A percentile compares a stretch with the other conserved stretches of the same genome.
Evolutionary conservation across 441 rosid species (phyloP).

Genomic region (Sinapis alba): DNA sequence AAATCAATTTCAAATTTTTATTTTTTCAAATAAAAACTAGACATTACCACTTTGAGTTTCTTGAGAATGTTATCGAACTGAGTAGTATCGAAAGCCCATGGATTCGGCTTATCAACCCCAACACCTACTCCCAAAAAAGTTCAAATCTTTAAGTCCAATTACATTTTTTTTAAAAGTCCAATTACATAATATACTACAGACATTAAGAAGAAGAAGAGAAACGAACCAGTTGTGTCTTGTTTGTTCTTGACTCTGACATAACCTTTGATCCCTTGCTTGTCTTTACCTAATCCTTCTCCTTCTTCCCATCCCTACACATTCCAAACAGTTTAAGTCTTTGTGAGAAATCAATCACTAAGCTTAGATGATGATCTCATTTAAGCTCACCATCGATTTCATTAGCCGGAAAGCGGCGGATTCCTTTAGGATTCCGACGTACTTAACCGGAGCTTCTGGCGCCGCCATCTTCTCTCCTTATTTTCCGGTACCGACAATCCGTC

Average conservation of each 20-base stretch:
- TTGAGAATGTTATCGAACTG: slow-evolving; percentile 94
- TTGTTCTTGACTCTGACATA: slow-evolving; percentile 86
- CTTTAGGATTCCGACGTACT: slow-evolving; percentile 81
- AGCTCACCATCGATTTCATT: slow-evolving; percentile 95
- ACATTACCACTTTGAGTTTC: slow-evolving; percentile 95
- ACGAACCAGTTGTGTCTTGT: slow-evolving; percentile 77
- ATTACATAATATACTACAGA: too few relatives aligned
- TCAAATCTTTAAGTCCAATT: not conserved
- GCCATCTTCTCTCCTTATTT: slow-evolving; percentile 57
- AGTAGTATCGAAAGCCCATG: slow-evolving; percentile 95
- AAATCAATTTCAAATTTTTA: not conserved
- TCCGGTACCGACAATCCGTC: slow-evolving; percentile 35
- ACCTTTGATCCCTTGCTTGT: slow-evolving; percentile 96
- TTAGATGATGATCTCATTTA: too few relatives aligned
- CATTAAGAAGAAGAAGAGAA: not conserved
- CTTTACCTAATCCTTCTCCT: slow-evolving; percentile 99
- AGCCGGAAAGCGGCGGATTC: slow-evolving; percentile 95
- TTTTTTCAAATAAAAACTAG: too few relatives aligned
- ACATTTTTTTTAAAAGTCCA: too few relatives aligned
- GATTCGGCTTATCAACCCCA: slow-evolving; percentile 88
- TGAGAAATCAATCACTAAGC: too few relatives aligned
- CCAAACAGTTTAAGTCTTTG: too few relatives aligned
- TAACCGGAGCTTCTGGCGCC: slow-evolving; percentile 89
- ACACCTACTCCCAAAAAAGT: slow-evolving; percentile 55
- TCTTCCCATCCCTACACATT: slow-evolving; percentile 98